Base-by-base conservation (phyloP, 352 stramenopile genomes). In the Phytophthora europaea region DNA sequence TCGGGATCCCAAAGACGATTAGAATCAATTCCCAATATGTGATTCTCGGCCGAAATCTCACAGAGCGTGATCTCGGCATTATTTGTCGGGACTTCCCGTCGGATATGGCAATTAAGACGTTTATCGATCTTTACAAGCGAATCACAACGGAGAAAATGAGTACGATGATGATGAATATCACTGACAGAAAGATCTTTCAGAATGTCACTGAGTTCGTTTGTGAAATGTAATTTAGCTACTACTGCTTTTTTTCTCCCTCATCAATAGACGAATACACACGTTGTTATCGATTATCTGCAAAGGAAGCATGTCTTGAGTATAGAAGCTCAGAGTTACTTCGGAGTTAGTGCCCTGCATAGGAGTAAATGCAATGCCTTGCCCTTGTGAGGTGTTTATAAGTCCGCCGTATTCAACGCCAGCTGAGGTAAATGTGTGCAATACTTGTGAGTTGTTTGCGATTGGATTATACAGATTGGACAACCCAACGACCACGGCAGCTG, bases 161-260 rank as follows among this genome's bases (percentile, higher is more conserved):
- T 38, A 72, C 64, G 1, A 66, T 77, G 58, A 66, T 69, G 47
- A 73, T 72, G 40, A 53, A 77, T 61, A 77, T 77, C 23, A 26
- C 23, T 26, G 23, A 26, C 2, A 1, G 2, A 26, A 26, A 26
- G 23, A 26, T 26, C 2, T 26, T 2, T 2, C 23, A 26, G 1
- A 26, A 26, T 2, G 2, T 26, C 23, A 26, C 23, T 26, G 23
- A 26, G 23, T 26, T 26, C 23, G 23, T 26, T 26, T 26, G 23
- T 26, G 23, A 26, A 26, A 26, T 26, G 23, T 26, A 26, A 26
- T 26, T 26, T 26, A 26, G 23, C n/a, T n/a, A n/a, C n/a, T n/a
- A n/a, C n/a, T n/a, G 23, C 23, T 26, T 26, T 26, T 26, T 26
- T 26, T 26, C 1, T 1, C 1, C 2, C 23, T 26, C 23, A 26